Percentiles rank a stretch among this genome's conserved stretches.
Evolutionary conservation across 129 eudicot species (phyloP).

Genomic region (Escallonia rubra): DNA sequence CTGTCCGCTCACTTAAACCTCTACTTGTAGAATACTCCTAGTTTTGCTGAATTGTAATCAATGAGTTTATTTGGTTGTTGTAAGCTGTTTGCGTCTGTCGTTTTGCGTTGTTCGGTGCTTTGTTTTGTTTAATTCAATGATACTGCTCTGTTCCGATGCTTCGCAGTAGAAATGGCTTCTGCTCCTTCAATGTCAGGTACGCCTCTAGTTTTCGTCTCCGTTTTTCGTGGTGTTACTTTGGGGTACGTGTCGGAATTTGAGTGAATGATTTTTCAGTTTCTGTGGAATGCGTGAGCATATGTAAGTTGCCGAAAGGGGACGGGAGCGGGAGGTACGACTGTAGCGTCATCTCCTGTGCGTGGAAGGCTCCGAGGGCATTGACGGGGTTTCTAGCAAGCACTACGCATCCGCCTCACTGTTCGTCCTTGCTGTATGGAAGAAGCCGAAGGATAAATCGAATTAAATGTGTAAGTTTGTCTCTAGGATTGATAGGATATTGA

Average conservation of each 20-base stretch:
- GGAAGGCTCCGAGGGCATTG: constrained; percentile 86
- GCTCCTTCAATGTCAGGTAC: constrained; percentile 72
- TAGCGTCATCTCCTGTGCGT: constrained; percentile 70
- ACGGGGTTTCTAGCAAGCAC: constrained; percentile 91
- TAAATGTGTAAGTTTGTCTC: constrained; percentile 21
- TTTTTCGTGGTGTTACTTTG: neutral
- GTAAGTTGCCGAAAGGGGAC: constrained; percentile 68
- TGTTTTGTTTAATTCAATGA: constrained; percentile 27
- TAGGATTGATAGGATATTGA: no score
- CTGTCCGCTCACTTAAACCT: neutral
- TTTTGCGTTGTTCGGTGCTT: constrained; percentile 17
- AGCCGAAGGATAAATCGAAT: constrained; percentile 26
- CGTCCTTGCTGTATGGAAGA: constrained; percentile 20
- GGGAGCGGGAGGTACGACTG: constrained; percentile 71
- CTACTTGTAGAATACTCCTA: no score
- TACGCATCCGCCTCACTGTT: constrained; percentile 35
- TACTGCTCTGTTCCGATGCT: constrained; percentile 49
- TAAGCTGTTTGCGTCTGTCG: neutral
- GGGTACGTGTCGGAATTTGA: neutral
- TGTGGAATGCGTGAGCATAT: constrained; percentile 72
- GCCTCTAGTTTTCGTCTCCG: constrained; percentile 1
- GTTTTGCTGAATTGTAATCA: neutral
- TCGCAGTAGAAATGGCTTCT: constrained; percentile 67
- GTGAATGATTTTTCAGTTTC: constrained; percentile 40
- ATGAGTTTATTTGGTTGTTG: neutral